phyloP scores from a whole-genome alignment of 495 filamentous ascomycete species.

The Pseudomonodictys pantanalensis region DNA sequence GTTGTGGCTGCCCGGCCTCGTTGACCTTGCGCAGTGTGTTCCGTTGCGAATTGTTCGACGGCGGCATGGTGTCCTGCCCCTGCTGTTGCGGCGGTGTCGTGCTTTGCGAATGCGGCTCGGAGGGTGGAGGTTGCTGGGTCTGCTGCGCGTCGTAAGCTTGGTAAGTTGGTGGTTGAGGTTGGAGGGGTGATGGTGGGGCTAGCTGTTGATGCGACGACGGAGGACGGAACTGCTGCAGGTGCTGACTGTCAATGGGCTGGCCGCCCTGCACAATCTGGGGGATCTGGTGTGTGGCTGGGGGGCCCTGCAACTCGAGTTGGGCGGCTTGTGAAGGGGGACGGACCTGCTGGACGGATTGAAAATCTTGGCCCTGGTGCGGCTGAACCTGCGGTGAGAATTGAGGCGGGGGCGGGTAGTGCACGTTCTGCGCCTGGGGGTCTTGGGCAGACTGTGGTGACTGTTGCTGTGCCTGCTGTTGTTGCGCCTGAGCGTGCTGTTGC shows the following conservation, averaged over 20 bases:
- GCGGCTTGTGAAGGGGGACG: slow-evolving; percentile 22
- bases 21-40: slow-evolving; percentile 34
- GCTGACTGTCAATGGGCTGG: slow-evolving; percentile 22
- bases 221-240: slow-evolving; percentile 27
- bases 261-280: slow-evolving; percentile 29
- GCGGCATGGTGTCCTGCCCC: slow-evolving; percentile 28
- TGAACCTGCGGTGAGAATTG: slow-evolving; percentile 19
- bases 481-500: slow-evolving; percentile 25
- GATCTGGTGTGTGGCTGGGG: slow-evolving; percentile 21
- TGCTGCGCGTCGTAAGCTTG: slow-evolving; percentile 34
- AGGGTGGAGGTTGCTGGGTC: slow-evolving; percentile 10
- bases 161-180: slow-evolving; percentile 17
- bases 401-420: slow-evolving; percentile 21
- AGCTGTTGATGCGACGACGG: slow-evolving; percentile 29
- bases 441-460: slow-evolving; percentile 16
- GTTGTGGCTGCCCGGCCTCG: slow-evolving; percentile 11
- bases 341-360: slow-evolving; percentile 22
- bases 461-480: slow-evolving; percentile 24
- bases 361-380: slow-evolving; percentile 34
- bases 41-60: slow-evolving; percentile 5
- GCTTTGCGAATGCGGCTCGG: slow-evolving; percentile 10
- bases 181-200: slow-evolving; percentile 31
- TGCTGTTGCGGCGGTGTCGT: slow-evolving; percentile 28
- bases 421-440: slow-evolving; percentile 8
- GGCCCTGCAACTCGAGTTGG: slow-evolving; percentile 24